Evolutionary conservation across 768 basidiomycete species (phyloP).

Genomic region (Cystobasidium ongulense): DNA sequence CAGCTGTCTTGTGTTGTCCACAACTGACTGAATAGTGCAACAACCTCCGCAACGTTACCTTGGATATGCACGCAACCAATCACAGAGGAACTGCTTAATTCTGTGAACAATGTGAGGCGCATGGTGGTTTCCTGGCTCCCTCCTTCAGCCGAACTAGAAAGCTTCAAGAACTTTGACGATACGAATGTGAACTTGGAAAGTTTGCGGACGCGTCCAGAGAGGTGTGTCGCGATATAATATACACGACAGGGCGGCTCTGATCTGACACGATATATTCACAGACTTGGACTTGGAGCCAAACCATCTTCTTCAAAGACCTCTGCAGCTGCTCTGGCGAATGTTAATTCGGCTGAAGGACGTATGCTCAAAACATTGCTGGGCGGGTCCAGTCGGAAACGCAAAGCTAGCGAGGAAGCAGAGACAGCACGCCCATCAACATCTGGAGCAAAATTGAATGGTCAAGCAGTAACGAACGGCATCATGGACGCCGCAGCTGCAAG

Average conservation of each 20-base stretch:
- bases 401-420: neutral
- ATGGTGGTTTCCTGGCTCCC: slow-evolving; percentile 29
- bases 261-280: neutral
- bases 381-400: neutral
- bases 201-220: slow-evolving; percentile 16
- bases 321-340: neutral
- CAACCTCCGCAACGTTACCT: neutral
- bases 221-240: neutral
- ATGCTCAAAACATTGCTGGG: neutral
- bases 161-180: neutral
- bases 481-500: neutral
- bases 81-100: slow-evolving; percentile 17
- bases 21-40: too few species aligned
- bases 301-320: neutral
- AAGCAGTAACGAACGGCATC: neutral
- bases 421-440: neutral
- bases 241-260: neutral
- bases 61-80: neutral
- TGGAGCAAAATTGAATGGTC: neutral
- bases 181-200: neutral
- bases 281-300: slow-evolving; percentile 18
- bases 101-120: neutral
- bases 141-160: neutral
- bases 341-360: slow-evolving; percentile 16
- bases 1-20: too few species aligned